Percentiles rank a stretch among this genome's conserved stretches.
phyloP scores from a whole-genome alignment of 164 flowering plant genomes.

The Dillenia turbinata region DNA sequence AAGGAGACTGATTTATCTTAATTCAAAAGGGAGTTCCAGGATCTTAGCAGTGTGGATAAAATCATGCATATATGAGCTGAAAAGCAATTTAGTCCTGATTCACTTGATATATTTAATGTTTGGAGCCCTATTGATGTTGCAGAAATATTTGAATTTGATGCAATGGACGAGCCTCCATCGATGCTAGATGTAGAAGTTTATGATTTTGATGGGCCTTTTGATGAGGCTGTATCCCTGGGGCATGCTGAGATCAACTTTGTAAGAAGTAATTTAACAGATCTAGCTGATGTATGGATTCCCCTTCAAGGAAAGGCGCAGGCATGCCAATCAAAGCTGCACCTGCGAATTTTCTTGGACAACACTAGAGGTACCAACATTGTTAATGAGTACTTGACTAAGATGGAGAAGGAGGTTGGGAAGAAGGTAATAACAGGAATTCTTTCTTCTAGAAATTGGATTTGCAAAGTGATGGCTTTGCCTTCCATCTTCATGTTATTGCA shows the following conservation, averaged over 20 bases:
- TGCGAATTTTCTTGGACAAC: constrained; percentile 79
- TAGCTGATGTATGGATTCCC: constrained; percentile 90
- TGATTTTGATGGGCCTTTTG: constrained; percentile 98
- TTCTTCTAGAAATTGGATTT: constrained; percentile 2
- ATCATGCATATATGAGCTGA: too few relatives aligned
- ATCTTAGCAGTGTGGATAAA: too few relatives aligned
- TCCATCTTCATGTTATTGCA: constrained; percentile 1
- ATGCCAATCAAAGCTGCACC: constrained; percentile 81
- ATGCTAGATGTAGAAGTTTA: constrained; percentile 78
- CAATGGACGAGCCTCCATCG: constrained; percentile 97
- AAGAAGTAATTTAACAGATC: constrained; percentile 62
- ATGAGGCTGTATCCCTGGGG: constrained; percentile 85
- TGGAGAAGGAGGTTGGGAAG: constrained; percentile 96
- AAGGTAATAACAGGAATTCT: constrained; percentile 47
- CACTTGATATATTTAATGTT: too few relatives aligned
- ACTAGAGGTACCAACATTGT: constrained; percentile 64
- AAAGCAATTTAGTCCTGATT: too few relatives aligned
- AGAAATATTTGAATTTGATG: constrained; percentile 99
- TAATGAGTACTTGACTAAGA: constrained; percentile 66
- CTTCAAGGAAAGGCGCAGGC: constrained; percentile 89
- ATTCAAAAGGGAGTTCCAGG: too few relatives aligned
- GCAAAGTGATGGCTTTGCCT: background rate
- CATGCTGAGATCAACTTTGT: constrained; percentile 86
- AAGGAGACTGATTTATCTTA: too few relatives aligned
- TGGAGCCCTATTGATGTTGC: constrained; percentile 21